Conservation (phyloP, 2,329 filamentous ascomycete genomes). For the Pseudogymnoascus sp. region DNA sequence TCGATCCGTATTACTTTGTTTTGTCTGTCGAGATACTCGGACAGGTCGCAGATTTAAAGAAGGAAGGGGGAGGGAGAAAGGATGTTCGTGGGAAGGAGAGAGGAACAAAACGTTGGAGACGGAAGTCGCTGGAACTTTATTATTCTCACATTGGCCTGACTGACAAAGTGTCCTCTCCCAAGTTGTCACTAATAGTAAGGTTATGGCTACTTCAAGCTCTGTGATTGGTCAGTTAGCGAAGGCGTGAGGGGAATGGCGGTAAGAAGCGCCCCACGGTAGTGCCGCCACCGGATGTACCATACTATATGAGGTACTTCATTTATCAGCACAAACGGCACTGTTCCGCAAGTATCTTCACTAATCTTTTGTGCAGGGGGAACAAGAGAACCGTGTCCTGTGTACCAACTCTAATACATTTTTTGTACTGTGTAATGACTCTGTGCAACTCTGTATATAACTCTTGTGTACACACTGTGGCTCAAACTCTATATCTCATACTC, state of each 20-base stretch:
- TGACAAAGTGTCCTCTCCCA: constrained; percentile 10
- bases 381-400: not conserved
- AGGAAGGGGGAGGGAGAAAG: constrained; percentile 13
- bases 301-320: not conserved
- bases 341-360: not conserved
- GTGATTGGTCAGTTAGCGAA: constrained; percentile 5
- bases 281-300: not conserved
- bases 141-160: constrained; percentile 10
- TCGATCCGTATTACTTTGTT: not conserved
- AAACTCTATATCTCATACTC: constrained; percentile 8
- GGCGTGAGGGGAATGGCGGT: not conserved
- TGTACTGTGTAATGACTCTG: not conserved
- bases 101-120: constrained; percentile 16
- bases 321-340: not conserved
- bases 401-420: constrained; percentile 5
- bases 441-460: no score
- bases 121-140: constrained; percentile 17
- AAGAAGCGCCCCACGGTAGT: constrained; percentile 7
- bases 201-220: constrained; percentile 7
- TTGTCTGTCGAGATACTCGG: constrained; percentile 6
- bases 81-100: constrained; percentile 11
- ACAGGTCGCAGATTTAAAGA: constrained; percentile 6
- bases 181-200: constrained; percentile 11
- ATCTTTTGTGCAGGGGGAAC: not conserved
- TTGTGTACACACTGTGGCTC: no score